Evolutionary conservation across 495 filamentous ascomycete genomes (phyloP).

Genomic region (Xylaria castorea): DNA sequence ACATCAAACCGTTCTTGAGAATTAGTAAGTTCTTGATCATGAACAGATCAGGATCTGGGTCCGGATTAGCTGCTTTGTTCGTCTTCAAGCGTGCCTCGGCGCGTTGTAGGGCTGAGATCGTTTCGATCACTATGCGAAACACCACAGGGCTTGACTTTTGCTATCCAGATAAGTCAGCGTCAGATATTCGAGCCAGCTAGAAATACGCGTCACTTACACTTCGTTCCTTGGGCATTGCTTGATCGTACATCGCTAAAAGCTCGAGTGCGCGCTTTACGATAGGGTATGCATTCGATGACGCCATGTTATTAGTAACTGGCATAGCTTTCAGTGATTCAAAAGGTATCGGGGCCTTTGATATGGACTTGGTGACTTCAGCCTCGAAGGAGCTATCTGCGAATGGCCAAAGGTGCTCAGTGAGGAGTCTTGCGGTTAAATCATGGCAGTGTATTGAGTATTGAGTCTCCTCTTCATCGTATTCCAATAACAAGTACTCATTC

Average conservation of each 20-base stretch:
- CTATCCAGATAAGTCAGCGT: conserved; percentile 53
- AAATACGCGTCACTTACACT: conserved; percentile 64
- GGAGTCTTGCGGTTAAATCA: conserved; percentile 65
- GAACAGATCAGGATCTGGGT: conserved; percentile 79
- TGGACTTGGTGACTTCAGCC: conserved; percentile 57
- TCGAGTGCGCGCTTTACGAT: conserved; percentile 80
- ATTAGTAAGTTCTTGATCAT: conserved; percentile 90
- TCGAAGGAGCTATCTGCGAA: conserved; percentile 58
- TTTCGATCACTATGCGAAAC: conserved; percentile 54
- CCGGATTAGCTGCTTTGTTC: conserved; percentile 50
- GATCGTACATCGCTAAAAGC: conserved; percentile 84
- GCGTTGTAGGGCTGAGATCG: conserved; percentile 56
- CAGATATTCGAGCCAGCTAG: conserved; percentile 1
- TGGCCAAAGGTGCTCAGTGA: conserved; percentile 60
- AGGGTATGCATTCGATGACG: conserved; percentile 63
- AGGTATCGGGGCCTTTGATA: conserved; percentile 52
- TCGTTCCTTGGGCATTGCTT: conserved; percentile 65
- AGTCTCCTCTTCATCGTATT: conserved; percentile 75
- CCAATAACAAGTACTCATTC: conserved; percentile 76
- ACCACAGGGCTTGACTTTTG: conserved; percentile 59
- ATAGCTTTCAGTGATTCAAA: conserved; percentile 53
- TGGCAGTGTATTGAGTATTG: conserved; percentile 74
- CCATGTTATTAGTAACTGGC: conserved; percentile 49
- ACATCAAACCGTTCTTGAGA: conserved; percentile 88
- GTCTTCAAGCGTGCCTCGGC: conserved; percentile 58